Conservation (phyloP, 768 basidiomycete genomes). For the Macrolepiota fuliginosa region DNA sequence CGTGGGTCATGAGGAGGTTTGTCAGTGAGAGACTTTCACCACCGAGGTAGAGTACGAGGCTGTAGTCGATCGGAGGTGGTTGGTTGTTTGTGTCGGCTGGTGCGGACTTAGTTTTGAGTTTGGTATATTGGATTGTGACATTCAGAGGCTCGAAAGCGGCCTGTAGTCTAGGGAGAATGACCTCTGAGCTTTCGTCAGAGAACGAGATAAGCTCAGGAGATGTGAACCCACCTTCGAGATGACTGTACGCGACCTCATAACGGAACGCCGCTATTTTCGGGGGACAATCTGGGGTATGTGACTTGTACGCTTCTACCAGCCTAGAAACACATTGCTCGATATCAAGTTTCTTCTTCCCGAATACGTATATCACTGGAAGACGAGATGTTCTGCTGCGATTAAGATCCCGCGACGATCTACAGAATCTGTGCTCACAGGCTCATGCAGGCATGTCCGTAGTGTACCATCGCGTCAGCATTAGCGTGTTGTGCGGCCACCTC, state of each 20-base stretch:
- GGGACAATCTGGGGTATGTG: slow-evolving; percentile 8
- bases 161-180: slow-evolving; percentile 27
- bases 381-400: slow-evolving; percentile 65
- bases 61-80: slow-evolving; percentile 5
- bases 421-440: slow-evolving; percentile 61
- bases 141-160: slow-evolving; percentile 22
- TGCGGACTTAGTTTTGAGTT: slow-evolving; percentile 24
- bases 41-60: slow-evolving; percentile 60
- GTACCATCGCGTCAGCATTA: slow-evolving; percentile 86
- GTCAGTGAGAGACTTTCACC: slow-evolving; percentile 76
- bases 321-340: slow-evolving; percentile 44
- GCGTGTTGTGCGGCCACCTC: slow-evolving; percentile 95
- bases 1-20: slow-evolving; percentile 85
- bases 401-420: neutral
- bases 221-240: slow-evolving; percentile 51
- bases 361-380: slow-evolving; percentile 87
- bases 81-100: neutral
- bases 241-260: slow-evolving; percentile 77
- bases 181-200: slow-evolving; percentile 25
- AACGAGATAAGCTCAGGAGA: neutral
- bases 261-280: slow-evolving; percentile 45
- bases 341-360: slow-evolving; percentile 73
- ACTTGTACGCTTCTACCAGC: slow-evolving; percentile 33
- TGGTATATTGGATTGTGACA: slow-evolving; percentile 34
- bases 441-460: slow-evolving; percentile 96